phyloP scores from a whole-genome alignment of 139 green algal genomes.

The Haematococcus lacustris region DNA sequence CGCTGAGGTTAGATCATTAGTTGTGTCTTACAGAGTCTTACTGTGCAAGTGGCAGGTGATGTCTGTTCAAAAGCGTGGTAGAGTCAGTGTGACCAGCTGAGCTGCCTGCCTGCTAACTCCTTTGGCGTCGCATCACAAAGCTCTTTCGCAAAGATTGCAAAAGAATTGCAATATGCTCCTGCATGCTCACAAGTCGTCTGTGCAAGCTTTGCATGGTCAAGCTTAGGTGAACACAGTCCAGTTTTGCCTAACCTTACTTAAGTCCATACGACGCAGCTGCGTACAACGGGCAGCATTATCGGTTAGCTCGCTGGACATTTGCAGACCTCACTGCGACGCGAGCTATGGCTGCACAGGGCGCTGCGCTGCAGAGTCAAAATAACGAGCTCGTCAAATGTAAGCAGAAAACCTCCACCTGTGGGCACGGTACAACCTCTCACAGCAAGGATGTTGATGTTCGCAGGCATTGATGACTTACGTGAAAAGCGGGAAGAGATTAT shows the following conservation, averaged over 20 bases:
- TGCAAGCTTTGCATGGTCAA: background rate
- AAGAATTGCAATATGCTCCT: too few relatives aligned
- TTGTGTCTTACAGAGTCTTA: too few relatives aligned
- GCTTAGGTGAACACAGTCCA: too few relatives aligned
- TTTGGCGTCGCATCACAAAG: too few relatives aligned
- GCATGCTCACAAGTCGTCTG: too few relatives aligned
- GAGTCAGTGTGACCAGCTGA: background rate
- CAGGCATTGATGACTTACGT: conserved; percentile 75
- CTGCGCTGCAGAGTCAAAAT: conserved; percentile 62
- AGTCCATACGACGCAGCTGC: too few relatives aligned
- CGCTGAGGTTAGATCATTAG: too few relatives aligned
- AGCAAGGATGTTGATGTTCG: background rate
- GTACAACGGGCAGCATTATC: background rate
- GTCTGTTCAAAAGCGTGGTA: too few relatives aligned
- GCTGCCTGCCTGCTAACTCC: background rate
- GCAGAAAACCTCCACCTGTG: too few relatives aligned
- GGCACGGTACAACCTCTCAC: conserved; percentile 9
- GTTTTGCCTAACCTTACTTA: too few relatives aligned
- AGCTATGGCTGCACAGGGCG: conserved; percentile 41
- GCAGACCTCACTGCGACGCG: background rate
- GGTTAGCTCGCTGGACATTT: background rate
- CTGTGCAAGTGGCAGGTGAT: too few relatives aligned
- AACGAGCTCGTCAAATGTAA: conserved; percentile 69
- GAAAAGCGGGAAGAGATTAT: conserved; percentile 66
- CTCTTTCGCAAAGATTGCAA: too few relatives aligned